phyloP scores from a whole-genome alignment of 352 stramenopile genomes.

The Poterioochromonas sp. region DNA sequence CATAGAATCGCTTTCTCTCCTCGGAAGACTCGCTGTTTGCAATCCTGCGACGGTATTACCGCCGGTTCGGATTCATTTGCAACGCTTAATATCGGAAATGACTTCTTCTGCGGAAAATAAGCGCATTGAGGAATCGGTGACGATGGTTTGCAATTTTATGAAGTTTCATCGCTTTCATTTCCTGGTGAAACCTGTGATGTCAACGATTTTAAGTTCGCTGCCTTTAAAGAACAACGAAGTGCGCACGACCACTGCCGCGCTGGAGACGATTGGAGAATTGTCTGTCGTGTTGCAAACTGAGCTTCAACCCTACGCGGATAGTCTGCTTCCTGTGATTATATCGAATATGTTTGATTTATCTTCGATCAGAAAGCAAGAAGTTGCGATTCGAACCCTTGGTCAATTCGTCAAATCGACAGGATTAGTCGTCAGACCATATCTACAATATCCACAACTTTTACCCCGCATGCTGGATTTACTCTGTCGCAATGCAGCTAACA shows the following conservation, averaged over 20 bases:
- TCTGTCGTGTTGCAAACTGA: constrained; percentile 73
- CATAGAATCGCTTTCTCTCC: constrained; percentile 74
- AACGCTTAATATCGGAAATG: constrained; percentile 87
- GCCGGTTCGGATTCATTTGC: constrained; percentile 78
- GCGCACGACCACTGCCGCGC: constrained; percentile 56
- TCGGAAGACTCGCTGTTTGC: constrained; percentile 77
- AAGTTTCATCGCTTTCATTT: constrained; percentile 54
- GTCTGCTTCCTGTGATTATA: constrained; percentile 89
- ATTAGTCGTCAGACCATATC: constrained; percentile 83
- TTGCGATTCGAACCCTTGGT: constrained; percentile 87
- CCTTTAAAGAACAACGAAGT: constrained; percentile 53
- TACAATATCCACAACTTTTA: constrained; percentile 85
- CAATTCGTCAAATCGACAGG: constrained; percentile 83
- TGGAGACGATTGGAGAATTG: constrained; percentile 78
- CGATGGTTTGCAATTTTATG: constrained; percentile 68
- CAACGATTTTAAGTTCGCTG: constrained; percentile 74
- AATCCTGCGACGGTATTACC: constrained; percentile 93
- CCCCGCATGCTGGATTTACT: constrained; percentile 74
- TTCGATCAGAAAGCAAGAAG: constrained; percentile 82
- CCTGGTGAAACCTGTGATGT: constrained; percentile 58
- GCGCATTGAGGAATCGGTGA: constrained; percentile 73
- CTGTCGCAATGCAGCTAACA: constrained; percentile 57
- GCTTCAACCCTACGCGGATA: constrained; percentile 80
- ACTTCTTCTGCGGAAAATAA: constrained; percentile 72
- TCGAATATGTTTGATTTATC: constrained; percentile 85